phyloP scores from a whole-genome alignment of 352 stramenopile genomes.

The Pythium folliculosum region DNA sequence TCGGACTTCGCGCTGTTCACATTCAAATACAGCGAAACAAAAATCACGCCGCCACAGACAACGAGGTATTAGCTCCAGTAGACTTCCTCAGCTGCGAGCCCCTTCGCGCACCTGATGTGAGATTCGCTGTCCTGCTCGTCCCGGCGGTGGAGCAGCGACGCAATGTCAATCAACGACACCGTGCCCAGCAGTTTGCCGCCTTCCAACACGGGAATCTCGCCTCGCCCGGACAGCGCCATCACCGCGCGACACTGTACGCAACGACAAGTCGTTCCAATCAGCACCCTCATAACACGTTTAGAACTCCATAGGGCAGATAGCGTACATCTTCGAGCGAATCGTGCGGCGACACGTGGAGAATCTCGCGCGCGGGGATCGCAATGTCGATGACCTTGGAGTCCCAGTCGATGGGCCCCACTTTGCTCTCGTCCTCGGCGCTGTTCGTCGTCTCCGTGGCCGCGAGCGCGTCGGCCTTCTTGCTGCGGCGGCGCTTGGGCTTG shows the following conservation, averaged over 20 bases:
- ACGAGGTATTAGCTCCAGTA: neutral
- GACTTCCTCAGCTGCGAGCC: neutral
- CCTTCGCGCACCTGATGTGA: conserved; percentile 43
- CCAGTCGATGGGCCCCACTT: conserved; percentile 37
- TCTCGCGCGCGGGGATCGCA: conserved; percentile 65
- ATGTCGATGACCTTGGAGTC: conserved; percentile 66
- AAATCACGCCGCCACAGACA: too few relatives aligned
- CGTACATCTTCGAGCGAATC: conserved; percentile 76
- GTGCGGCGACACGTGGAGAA: conserved; percentile 74
- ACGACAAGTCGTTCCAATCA: conserved; percentile 1
- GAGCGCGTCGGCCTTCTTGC: conserved; percentile 1
- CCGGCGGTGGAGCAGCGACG: conserved; percentile 66
- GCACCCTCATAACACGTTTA: neutral
- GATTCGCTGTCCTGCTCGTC: conserved; percentile 51
- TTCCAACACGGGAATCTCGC: conserved; percentile 68
- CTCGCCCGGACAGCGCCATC: conserved; percentile 70
- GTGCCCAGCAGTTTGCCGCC: conserved; percentile 72
- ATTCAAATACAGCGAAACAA: neutral
- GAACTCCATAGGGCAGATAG: too few relatives aligned
- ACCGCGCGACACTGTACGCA: conserved; percentile 65
- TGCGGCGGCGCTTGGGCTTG: conserved; percentile 2
- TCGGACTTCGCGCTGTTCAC: conserved; percentile 82
- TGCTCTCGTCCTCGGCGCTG: neutral
- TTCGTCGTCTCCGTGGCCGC: neutral
- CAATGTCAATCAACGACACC: conserved; percentile 81